Evolutionary conservation across 2,329 filamentous ascomycete genomes (phyloP).

Genomic region (Scytalidium sp.): DNA sequence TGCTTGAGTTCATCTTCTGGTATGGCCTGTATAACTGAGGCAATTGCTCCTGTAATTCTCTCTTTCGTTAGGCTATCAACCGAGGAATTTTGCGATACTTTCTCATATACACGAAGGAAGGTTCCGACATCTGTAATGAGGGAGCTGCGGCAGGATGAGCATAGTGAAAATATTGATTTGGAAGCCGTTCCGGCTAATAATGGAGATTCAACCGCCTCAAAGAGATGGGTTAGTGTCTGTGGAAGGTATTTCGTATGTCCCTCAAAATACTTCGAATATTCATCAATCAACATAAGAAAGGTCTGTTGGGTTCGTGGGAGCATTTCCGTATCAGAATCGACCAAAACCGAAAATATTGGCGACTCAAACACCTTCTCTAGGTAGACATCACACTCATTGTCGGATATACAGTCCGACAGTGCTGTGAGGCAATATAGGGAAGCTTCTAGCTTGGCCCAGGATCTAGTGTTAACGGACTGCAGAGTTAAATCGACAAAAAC

Average conservation of each 20-base stretch:
- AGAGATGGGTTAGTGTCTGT: constrained; percentile 70
- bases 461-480: constrained; percentile 43
- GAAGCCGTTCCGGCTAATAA: constrained; percentile 66
- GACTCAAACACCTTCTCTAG: constrained; percentile 61
- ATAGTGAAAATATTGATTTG: constrained; percentile 70
- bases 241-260: constrained; percentile 65
- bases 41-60: constrained; percentile 69
- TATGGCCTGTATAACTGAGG: constrained; percentile 72
- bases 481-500: constrained; percentile 56
- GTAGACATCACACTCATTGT: constrained; percentile 56
- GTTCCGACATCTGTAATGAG: constrained; percentile 64
- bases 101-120: constrained; percentile 70
- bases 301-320: constrained; percentile 64
- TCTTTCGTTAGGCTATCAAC: constrained; percentile 70
- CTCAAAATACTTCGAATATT: constrained; percentile 75
- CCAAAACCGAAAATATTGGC: constrained; percentile 52
- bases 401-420: constrained; percentile 62
- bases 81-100: constrained; percentile 55
- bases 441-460: constrained; percentile 60
- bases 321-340: constrained; percentile 47
- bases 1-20: constrained; percentile 53
- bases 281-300: constrained; percentile 66
- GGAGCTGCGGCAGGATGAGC: constrained; percentile 69
- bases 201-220: constrained; percentile 62
- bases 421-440: constrained; percentile 62